Base-by-base conservation (phyloP, 441 rosid species). In the Cnidoscolus chayamansa region DNA sequence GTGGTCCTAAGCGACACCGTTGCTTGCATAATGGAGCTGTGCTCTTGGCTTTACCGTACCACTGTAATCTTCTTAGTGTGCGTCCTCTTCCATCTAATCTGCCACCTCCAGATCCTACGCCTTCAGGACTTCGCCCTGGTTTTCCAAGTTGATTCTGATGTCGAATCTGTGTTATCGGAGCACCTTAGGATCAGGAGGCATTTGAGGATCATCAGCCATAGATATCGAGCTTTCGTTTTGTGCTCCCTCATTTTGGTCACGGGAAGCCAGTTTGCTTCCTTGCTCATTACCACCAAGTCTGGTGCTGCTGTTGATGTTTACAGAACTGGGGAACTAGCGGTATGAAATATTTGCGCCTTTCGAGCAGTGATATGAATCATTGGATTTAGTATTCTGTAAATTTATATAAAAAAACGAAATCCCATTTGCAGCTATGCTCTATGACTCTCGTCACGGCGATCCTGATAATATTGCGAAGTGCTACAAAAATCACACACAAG, bases 401-500 rank as follows among this genome's bases (percentile, higher is more conserved):
- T 4, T 7, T 72, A 25, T 65, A 4, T 32, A 40, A 25, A 30
- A 30, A 63, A 47, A 12, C 12, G 25, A 25, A 25, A 25, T 1
- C 50, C 1, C 71, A 43, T 43, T 10, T 76, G 81, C 89, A 94
- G 98, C 82, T 92, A 31, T 89, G 95, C 81, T 91, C 97, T 0
- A 75, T 94, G 74, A 87, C 98, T 15, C 82, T 91, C 32, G 84
- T 94, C 16, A 80, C 92, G 0, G 94, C 83, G 11, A 49, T 94
- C 2, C 78, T 88, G 5, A 85, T 94, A 78, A 69, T 92, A 63
- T 32, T 94, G 68, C 80, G 98, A 49, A 91, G 94, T 61, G 97
- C 98, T 0, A 82, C 98, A 56, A 94, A 90, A 78, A 94, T 94
- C 81, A 91, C 97, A 11, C 97, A 92, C 88, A 94, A 92, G 74